These are phyloP conservation scores for Salix koriyanagi DNA, from an alignment of 345 rosid species.

Conservation along the genomic window DNA sequence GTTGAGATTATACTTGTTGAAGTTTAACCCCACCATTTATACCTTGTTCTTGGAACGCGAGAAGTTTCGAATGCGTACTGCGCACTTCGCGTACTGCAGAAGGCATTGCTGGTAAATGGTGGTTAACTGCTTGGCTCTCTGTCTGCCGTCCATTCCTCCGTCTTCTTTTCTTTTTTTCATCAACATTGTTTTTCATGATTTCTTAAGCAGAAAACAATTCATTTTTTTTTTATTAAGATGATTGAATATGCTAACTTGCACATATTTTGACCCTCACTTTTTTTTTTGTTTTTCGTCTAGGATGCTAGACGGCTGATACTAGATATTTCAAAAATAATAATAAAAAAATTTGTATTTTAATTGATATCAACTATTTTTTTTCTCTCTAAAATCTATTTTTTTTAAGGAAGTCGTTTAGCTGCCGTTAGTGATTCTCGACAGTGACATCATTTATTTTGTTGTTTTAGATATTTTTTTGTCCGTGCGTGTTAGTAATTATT, in stretches of 20 bases:
- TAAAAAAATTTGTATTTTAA: no score
- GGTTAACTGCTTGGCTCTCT: neutral
- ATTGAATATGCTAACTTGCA: no score
- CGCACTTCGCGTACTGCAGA: conserved; percentile 47
- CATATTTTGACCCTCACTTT: neutral
- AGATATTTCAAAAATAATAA: no score
- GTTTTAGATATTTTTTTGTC: no score
- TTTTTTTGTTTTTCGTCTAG: no score
- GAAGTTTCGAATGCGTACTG: conserved; percentile 43
- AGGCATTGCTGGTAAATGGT: conserved; percentile 14
- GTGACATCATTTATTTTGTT: no score
- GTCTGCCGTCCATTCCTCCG: neutral
- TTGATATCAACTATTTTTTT: neutral
- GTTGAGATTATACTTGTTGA: neutral
- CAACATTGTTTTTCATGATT: neutral
- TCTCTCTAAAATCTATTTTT: neutral
- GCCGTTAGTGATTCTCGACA: no score
- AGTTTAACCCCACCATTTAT: neutral
- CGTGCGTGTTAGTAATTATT: no score
- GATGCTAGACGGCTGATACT: no score
- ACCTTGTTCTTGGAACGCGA: conserved; percentile 2
- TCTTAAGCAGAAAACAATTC: neutral
- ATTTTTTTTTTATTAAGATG: no score
- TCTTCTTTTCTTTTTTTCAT: neutral
- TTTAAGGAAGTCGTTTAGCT: no score